Evolutionary conservation across 2,329 filamentous ascomycete genomes (phyloP).

Genomic region (Geoglossum cookeanum): DNA sequence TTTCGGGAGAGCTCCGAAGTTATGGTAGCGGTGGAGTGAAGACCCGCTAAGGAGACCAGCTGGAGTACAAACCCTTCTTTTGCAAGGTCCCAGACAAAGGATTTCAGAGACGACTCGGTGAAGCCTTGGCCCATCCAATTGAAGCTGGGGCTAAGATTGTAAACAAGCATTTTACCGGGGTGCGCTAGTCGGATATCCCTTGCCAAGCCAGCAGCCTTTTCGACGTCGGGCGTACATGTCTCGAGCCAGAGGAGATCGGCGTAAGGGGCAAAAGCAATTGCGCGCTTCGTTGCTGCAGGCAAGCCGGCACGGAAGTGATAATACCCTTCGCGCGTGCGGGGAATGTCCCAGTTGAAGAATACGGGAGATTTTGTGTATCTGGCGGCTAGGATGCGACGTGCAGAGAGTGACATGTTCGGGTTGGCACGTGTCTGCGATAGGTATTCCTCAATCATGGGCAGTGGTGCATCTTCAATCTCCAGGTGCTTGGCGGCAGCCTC

Average conservation of each 20-base stretch:
- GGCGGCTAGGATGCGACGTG: constrained; percentile 53
- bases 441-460: constrained; percentile 49
- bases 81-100: constrained; percentile 92
- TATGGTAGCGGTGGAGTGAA: constrained; percentile 45
- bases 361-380: constrained; percentile 48
- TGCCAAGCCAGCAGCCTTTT: constrained; percentile 57
- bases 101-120: constrained; percentile 59
- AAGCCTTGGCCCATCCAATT: constrained; percentile 98
- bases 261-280: constrained; percentile 76
- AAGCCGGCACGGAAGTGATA: constrained; percentile 82
- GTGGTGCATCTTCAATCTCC: constrained; percentile 40
- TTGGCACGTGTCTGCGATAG: constrained; percentile 39
- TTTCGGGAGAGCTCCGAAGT: constrained; percentile 55
- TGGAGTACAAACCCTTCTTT: constrained; percentile 58
- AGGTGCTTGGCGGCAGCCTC: constrained; percentile 71
- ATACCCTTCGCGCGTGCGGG: constrained; percentile 81
- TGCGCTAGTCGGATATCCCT: constrained; percentile 48
- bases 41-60: constrained; percentile 42
- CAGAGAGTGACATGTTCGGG: constrained; percentile 57
- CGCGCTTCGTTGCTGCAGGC: constrained; percentile 75
- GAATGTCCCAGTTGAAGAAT: constrained; percentile 78
- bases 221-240: constrained; percentile 72
- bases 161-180: constrained; percentile 78
- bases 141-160: constrained; percentile 92
- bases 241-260: constrained; percentile 96